Evolutionary conservation across 2,329 filamentous ascomycete species (phyloP).

Genomic region (Colletotrichum tamarilloi): DNA sequence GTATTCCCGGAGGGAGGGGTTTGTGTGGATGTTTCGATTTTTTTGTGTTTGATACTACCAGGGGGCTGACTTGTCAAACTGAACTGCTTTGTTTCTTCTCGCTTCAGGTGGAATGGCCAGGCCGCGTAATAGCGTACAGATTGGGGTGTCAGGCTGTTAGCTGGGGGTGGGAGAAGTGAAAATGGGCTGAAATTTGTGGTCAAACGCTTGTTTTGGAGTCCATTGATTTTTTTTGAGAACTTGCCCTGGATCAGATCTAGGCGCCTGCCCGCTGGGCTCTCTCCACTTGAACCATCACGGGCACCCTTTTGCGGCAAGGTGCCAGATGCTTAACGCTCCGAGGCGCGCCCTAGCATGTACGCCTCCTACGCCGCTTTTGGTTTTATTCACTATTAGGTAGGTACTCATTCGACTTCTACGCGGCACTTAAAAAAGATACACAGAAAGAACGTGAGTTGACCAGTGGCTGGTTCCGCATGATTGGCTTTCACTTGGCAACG

Average conservation of each 20-base stretch:
- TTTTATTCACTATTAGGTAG: not conserved
- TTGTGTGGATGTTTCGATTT: no score
- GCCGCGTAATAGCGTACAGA: conserved; percentile 21
- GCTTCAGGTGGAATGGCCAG: conserved; percentile 5
- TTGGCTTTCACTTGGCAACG: conserved; percentile 29
- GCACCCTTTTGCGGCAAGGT: not conserved
- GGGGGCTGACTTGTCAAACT: no score
- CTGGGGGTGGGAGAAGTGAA: not conserved
- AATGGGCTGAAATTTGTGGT: conserved; percentile 23
- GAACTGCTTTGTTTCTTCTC: not conserved
- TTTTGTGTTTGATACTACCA: not conserved
- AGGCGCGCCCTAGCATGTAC: conserved; percentile 13
- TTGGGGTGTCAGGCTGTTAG: no score
- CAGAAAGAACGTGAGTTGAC: no score
- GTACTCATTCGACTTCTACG: not conserved
- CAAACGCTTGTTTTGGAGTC: conserved; percentile 32
- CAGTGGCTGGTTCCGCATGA: not conserved
- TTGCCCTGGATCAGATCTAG: not conserved
- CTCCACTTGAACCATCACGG: conserved; percentile 15
- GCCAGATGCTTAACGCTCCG: conserved; percentile 5
- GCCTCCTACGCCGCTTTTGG: not conserved
- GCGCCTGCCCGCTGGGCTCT: conserved; percentile 12
- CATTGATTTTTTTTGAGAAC: conserved; percentile 3
- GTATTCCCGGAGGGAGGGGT: not conserved
- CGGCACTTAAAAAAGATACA: not conserved